Evolutionary conservation across 805 yeast species (phyloP), one percentile per base, ranked within the genome.

Genomic region (Metschnikowia henanensis): DNA sequence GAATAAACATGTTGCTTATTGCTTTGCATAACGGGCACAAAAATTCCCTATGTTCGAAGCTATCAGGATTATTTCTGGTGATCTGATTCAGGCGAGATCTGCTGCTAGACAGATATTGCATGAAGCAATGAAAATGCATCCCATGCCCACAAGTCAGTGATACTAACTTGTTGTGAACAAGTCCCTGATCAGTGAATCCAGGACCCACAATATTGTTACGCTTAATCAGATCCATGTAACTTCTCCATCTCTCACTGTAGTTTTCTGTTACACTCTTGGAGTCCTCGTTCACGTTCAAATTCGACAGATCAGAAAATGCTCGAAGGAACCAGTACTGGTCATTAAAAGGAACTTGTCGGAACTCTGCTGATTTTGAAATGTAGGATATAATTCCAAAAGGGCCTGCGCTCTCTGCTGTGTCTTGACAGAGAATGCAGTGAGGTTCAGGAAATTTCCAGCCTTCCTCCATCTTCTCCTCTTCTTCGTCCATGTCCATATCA

Each of bases 1-100:
- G 99, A 33, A 92, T 66, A 59, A 92, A 89, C 46, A 84, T 75
- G 58, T 92, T 92, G 58, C 85, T 86, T 35, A 92, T 70, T 0
- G 95, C 84, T 47, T 89, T 89, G 69, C 99, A 92, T 29, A 92
- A 73, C 0, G 98, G 98, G 58, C 99, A 92, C 20, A 87, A 66
- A 52, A 87, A 84, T 56, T 91, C 95, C 6, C 81, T 79, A 45
- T 79, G 79, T 22, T 81, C 81, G 10, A 73, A 65, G 49, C 86
- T 81, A 50, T 85, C 95, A 0, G 96, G 95, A 5, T 83, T 72
- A 38, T 91, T 87, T 58, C 95, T 73, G 0, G 96, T 87, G 26
- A 90, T 79, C 57, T 89, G 95, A 15, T 75, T 79, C 53, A 77
- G 80, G 13, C 83, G 74, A 6, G 73, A 64, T 39, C 78, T 68